Evolutionary conservation across 345 rosid species (phyloP), one percentile per base, ranked within the genome.

Genomic region (Rubroshorea leprosula): DNA sequence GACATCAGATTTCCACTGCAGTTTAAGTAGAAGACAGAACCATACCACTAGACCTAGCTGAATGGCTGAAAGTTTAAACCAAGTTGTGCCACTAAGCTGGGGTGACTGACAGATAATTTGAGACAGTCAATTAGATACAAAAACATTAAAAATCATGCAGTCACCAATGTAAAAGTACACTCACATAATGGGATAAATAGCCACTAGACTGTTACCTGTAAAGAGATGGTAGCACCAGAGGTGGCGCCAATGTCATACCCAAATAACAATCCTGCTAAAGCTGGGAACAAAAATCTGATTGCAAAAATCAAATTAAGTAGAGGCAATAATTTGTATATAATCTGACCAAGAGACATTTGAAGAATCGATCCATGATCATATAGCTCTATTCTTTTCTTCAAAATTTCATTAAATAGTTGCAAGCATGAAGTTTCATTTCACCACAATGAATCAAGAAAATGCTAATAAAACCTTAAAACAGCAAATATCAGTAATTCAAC

Each of bases 221-320:
- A 68, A 14, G 96, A 89, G 75, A 93, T 51, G 24, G 97, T 58
- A 58, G 97, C 97, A 51, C 99, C 97, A 10, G 96, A 89, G 31
- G 96, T 93, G 46, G 99, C 98, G 54, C 97, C 98, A 68, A 92
- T 92, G 74, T 92, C 98, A 71, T 92, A 89, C 18, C 98, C 98
- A 54, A 92, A 89, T 55, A 89, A 80, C 51, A 92, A 64, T 27
- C 95, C 98, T 59, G 94, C 97, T 64, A 89, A 68, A 26, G 97
- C 97, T 25, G 98, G 98, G 70, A 89, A 92, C 63, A 89, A 21
- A 76, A 92, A 89, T 78, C 98, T 92, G 72, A 58, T 63, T 25
- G 39, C 27, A 68, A 57, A 46, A 72, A 16, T 54, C 19, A 48
- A 63, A 38, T 55, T 31, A 61, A n/a, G 60, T 60, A 29, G 27